Percentiles rank a stretch among this genome's conserved stretches.
These are phyloP conservation scores for Nicotiana sylvestris DNA, from an alignment of 257 asterid species.

Conservation along the genomic window DNA sequence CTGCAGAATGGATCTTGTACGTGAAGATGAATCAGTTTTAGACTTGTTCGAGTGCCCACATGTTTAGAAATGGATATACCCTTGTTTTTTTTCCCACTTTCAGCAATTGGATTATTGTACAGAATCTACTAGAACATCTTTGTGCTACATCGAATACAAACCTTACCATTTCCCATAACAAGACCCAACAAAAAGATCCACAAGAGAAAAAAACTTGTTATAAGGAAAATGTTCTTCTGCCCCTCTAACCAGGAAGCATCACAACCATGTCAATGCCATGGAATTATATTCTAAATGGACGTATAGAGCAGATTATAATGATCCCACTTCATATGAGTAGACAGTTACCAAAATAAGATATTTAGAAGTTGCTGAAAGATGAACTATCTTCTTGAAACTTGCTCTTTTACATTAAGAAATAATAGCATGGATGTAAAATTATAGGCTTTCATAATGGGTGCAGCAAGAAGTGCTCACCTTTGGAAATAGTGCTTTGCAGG, in stretches of 20 bases:
- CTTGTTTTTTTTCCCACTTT: not conserved
- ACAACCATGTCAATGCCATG: not conserved
- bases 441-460: not conserved
- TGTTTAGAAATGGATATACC: not conserved
- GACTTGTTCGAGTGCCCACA: not conserved
- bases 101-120: not conserved
- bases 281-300: not conserved
- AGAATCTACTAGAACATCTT: not conserved
- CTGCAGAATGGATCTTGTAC: not conserved
- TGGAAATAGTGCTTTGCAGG: slow-evolving; percentile 84
- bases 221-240: not conserved
- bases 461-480: slow-evolving; percentile 40
- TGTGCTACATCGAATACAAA: not conserved
- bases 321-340: not conserved
- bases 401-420: not conserved
- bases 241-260: not conserved
- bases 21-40: not conserved
- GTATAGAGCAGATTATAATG: not conserved
- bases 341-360: not conserved
- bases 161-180: not conserved
- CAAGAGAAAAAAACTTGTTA: not conserved
- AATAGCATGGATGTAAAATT: not conserved
- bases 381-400: not conserved
- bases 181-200: not conserved
- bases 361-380: not conserved